Evolutionary conservation across 2,329 filamentous ascomycete genomes (phyloP).

Genomic region (Fusarium metavorans): DNA sequence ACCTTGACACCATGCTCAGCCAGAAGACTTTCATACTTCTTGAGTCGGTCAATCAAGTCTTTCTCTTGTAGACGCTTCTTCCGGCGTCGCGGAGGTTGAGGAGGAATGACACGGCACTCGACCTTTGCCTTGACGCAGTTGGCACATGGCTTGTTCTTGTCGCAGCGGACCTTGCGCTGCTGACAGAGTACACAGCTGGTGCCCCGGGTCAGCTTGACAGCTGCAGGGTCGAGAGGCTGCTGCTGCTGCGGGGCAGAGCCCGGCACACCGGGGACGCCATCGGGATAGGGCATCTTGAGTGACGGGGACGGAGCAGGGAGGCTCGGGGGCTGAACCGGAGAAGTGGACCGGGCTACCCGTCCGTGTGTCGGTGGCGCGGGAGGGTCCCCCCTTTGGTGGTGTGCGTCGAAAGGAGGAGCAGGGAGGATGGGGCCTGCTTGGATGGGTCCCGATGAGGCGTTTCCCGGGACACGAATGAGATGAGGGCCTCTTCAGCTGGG

Average conservation of each 20-base stretch:
- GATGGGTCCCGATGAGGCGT: constrained; percentile 19
- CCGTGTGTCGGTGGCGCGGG: neutral
- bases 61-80: constrained; percentile 77
- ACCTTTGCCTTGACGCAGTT: constrained; percentile 74
- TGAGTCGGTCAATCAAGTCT: constrained; percentile 76
- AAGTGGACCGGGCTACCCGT: constrained; percentile 17
- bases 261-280: constrained; percentile 32
- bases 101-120: constrained; percentile 70
- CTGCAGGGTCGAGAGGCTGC: constrained; percentile 54
- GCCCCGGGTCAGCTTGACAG: constrained; percentile 68
- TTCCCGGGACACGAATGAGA: constrained; percentile 1
- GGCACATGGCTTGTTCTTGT: constrained; percentile 77
- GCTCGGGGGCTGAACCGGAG: constrained; percentile 6
- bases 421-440: neutral
- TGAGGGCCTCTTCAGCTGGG: constrained; percentile 15
- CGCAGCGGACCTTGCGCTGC: constrained; percentile 80
- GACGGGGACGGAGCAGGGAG: neutral
- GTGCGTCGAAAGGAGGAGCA: neutral
- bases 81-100: constrained; percentile 67
- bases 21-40: constrained; percentile 75
- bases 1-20: constrained; percentile 76
- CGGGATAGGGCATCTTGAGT: constrained; percentile 37
- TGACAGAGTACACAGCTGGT: constrained; percentile 80
- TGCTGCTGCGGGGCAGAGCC: constrained; percentile 43
- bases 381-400: neutral